Evolutionary conservation across 257 asterid species (phyloP).

Genomic region (Solanum chilense): DNA sequence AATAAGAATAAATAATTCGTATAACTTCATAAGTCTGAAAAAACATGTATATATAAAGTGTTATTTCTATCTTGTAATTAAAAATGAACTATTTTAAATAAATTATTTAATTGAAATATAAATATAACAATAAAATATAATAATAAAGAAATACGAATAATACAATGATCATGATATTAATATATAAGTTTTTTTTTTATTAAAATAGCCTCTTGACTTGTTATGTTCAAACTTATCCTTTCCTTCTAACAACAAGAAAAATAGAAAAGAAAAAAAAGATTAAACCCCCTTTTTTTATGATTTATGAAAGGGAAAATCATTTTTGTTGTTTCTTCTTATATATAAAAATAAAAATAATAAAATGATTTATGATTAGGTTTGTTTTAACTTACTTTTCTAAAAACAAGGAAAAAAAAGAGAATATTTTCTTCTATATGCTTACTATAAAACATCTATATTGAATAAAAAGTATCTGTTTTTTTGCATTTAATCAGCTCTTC

Average conservation of each 20-base stretch:
- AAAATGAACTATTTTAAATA: background rate
- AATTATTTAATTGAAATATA: background rate
- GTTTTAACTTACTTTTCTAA: background rate
- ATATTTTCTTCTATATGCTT: background rate
- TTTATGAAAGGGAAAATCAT: background rate
- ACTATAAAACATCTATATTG: background rate
- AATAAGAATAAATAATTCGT: background rate
- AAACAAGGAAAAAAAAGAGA: background rate
- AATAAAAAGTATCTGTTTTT: background rate
- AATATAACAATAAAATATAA: background rate
- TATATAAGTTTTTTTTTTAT: background rate
- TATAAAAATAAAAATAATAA: background rate
- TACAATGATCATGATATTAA: background rate
- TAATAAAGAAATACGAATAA: background rate
- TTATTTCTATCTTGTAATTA: too few species aligned
- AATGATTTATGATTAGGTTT: background rate
- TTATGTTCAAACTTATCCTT: background rate
- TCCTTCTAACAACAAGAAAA: background rate
- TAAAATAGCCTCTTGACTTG: background rate
- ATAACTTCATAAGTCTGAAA: background rate
- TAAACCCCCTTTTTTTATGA: background rate
- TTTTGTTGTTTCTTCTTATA: background rate
- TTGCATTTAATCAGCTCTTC: background rate
- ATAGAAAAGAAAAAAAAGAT: background rate
- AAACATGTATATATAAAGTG: rapidly evolving